These are phyloP conservation scores for Sedum album DNA, from an alignment of 164 flowering plant genomes.

Conservation along the genomic window DNA sequence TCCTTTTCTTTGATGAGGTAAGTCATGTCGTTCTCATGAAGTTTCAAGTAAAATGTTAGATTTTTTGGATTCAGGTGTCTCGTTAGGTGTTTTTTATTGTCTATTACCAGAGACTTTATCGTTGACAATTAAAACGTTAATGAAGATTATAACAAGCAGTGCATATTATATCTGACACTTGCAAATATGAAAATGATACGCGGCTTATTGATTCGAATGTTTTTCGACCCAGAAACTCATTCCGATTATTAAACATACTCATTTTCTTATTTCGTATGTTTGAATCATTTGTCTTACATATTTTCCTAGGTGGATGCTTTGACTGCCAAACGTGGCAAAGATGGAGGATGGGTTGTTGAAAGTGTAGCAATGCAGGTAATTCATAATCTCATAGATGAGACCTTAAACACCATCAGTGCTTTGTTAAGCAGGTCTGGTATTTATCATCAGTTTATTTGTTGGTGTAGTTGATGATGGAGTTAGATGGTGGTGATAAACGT, in stretches of 20 bases:
- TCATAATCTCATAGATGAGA: not conserved
- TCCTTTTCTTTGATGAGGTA: slow-evolving; percentile 97
- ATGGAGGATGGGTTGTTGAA: slow-evolving; percentile 85
- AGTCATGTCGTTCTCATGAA: not conserved
- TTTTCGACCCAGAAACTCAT: not conserved
- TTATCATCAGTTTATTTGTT: not conserved
- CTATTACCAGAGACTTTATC: not conserved
- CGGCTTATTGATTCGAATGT: too few species aligned
- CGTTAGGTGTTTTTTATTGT: not conserved
- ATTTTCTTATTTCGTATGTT: not conserved
- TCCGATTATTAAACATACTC: not conserved
- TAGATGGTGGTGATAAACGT: slow-evolving; percentile 76
- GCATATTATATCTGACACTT: not conserved
- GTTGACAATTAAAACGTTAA: too few species aligned
- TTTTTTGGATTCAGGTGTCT: not conserved
- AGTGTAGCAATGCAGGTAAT: slow-evolving; percentile 73
- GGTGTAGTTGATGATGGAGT: slow-evolving; percentile 75
- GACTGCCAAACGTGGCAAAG: slow-evolving; percentile 70
- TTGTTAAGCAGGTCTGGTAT: not conserved
- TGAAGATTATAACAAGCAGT: not conserved
- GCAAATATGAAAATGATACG: not conserved
- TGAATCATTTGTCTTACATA: not conserved
- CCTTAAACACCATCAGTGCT: not conserved
- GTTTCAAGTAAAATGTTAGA: not conserved
- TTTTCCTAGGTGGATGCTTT: slow-evolving; percentile 77